These are phyloP conservation scores for Aspergillus luchuensis DNA, from an alignment of 2,329 filamentous ascomycete species.

Conservation along the genomic window DNA sequence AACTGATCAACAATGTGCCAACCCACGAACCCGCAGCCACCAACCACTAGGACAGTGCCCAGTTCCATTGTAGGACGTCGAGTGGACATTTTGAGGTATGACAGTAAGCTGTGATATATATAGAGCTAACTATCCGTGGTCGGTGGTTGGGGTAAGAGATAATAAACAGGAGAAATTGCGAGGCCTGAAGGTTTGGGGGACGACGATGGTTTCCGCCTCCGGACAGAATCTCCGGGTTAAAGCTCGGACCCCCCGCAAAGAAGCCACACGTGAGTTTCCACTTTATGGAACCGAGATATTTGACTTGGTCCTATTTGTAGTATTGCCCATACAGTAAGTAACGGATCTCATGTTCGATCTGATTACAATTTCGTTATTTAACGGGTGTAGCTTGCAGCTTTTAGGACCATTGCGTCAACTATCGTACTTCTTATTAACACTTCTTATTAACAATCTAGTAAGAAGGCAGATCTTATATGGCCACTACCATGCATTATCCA, in stretches of 20 bases:
- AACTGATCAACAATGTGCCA: slow-evolving; percentile 78
- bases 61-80: slow-evolving; percentile 48
- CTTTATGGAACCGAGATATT: not conserved
- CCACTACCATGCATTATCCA: too few species aligned
- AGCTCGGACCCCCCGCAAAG: slow-evolving; percentile 6
- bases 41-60: slow-evolving; percentile 74
- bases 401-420: too few species aligned
- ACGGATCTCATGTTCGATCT: not conserved
- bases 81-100: slow-evolving; percentile 34
- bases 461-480: too few species aligned
- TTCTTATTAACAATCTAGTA: too few species aligned
- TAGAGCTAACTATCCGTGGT: not conserved
- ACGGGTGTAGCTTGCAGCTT: too few species aligned
- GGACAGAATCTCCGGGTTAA: slow-evolving; percentile 8
- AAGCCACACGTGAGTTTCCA: slow-evolving; percentile 6
- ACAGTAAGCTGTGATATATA: not conserved
- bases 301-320: not conserved
- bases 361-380: too few species aligned
- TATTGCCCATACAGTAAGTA: not conserved
- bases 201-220: slow-evolving; percentile 2
- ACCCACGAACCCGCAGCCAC: slow-evolving; percentile 82
- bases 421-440: too few species aligned
- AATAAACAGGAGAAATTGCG: slow-evolving; percentile 18
- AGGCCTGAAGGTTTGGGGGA: not conserved
- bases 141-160: not conserved